Conservation (phyloP, 1,139 yeast genomes). For the Keqinozyma sinolaborantium region DNA sequence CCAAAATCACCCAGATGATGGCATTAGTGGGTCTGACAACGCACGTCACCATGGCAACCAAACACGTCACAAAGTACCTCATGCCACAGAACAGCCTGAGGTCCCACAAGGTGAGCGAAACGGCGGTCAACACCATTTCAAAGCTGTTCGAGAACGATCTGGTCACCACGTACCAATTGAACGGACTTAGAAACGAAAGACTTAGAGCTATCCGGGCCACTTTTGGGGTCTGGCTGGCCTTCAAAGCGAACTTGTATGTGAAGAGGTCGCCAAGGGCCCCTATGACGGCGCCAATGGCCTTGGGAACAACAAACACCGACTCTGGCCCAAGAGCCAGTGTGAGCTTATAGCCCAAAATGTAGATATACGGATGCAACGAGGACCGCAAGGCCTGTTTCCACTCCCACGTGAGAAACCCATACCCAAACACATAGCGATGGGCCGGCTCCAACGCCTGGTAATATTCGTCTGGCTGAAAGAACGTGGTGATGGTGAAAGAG, state of each 20-base stretch:
- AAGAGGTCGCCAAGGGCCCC: constrained; percentile 73
- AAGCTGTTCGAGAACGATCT: constrained; percentile 85
- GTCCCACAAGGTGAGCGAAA: constrained; percentile 77
- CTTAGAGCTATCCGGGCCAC: constrained; percentile 45
- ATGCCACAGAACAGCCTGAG: constrained; percentile 32
- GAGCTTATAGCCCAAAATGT: constrained; percentile 40
- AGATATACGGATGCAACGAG: constrained; percentile 74
- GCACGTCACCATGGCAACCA: constrained; percentile 54
- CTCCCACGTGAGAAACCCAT: constrained; percentile 93
- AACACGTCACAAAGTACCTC: constrained; percentile 14
- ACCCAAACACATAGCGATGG: constrained; percentile 66
- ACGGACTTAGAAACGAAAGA: constrained; percentile 66
- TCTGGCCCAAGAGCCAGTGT: constrained; percentile 11
- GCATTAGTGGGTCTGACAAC: constrained; percentile 83
- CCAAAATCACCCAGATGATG: constrained; percentile 67
- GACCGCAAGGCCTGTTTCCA: constrained; percentile 79
- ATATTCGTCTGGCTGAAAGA: constrained; percentile 95
- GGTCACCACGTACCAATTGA: constrained; percentile 78
- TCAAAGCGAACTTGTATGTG: constrained; percentile 46
- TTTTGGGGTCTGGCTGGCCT: constrained; percentile 27
- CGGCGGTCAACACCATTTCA: constrained; percentile 69
- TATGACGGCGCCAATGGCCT: constrained; percentile 61
- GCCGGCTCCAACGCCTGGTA: constrained; percentile 96
- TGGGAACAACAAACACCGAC: constrained; percentile 44
- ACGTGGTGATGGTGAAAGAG: constrained; percentile 63